These are phyloP conservation scores for Lachnellula hyalina DNA, from an alignment of 2,329 filamentous ascomycete species.

Conservation along the genomic window DNA sequence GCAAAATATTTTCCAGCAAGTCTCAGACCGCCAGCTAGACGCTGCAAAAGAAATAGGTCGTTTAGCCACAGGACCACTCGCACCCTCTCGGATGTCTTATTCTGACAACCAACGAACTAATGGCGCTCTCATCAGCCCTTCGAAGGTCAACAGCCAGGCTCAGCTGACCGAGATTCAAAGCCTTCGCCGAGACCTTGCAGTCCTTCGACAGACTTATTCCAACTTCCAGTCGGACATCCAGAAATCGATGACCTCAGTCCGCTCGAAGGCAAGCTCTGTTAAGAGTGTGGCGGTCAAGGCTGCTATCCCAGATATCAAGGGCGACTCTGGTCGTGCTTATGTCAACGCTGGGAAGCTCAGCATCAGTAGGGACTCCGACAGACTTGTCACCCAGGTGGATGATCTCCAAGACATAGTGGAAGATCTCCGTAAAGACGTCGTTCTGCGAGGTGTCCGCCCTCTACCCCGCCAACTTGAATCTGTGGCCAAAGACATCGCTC, in stretches of 20 bases:
- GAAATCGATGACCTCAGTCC: conserved; percentile 77
- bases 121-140: conserved; percentile 25
- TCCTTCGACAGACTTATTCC: conserved; percentile 88
- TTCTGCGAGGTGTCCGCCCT: conserved; percentile 84
- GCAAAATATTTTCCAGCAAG: conserved; percentile 71
- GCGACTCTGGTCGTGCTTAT: conserved; percentile 77
- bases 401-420: conserved; percentile 97
- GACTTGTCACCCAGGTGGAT: conserved; percentile 85
- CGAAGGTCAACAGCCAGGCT: conserved; percentile 37
- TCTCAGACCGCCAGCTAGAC: conserved; percentile 87
- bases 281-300: conserved; percentile 70
- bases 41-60: conserved; percentile 79
- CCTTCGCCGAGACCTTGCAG: conserved; percentile 80
- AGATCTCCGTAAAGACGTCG: conserved; percentile 95
- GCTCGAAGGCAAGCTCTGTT: conserved; percentile 74
- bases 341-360: conserved; percentile 83
- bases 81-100: conserved; percentile 26
- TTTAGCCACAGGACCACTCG: conserved; percentile 22
- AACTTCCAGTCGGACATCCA: conserved; percentile 86
- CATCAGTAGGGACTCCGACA: conserved; percentile 81
- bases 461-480: conserved; percentile 83
- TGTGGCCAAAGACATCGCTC: conserved; percentile 82
- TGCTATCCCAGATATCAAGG: conserved; percentile 64
- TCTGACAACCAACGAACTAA: conserved; percentile 20
- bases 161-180: conserved; percentile 76